A percentile compares a stretch with the other conserved stretches of the same genome.
phyloP scores from a whole-genome alignment of 805 yeast genomes.

The Wickerhamomyces xylosicus region DNA sequence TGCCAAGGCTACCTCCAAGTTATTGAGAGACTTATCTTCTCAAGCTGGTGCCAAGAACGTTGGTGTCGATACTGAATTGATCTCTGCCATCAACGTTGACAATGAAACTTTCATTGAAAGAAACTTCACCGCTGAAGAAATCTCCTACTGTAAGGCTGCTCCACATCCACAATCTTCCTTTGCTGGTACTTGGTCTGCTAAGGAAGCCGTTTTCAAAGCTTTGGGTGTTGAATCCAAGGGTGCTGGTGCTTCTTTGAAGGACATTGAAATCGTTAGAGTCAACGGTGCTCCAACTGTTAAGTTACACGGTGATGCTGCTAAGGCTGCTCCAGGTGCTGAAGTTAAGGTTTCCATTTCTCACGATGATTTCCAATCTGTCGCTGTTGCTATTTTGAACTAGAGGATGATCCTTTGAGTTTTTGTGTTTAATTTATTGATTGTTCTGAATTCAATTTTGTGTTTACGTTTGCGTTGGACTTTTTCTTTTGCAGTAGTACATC shows the following conservation, averaged over 20 bases:
- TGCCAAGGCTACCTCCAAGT: constrained; percentile 51
- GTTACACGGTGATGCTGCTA: constrained; percentile 66
- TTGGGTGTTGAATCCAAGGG: constrained; percentile 84
- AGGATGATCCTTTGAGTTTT: too few relatives aligned
- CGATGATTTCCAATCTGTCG: constrained; percentile 94
- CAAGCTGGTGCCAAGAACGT: constrained; percentile 45
- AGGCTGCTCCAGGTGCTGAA: constrained; percentile 58
- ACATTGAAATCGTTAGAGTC: constrained; percentile 73
- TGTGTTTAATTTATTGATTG: background rate
- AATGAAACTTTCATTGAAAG: constrained; percentile 87
- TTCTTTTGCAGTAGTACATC: too few relatives aligned
- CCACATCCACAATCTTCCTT: constrained; percentile 80
- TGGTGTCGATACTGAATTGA: constrained; percentile 95
- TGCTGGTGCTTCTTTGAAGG: constrained; percentile 88
- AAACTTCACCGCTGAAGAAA: constrained; percentile 80
- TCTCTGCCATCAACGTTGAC: constrained; percentile 70
- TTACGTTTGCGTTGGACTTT: too few relatives aligned
- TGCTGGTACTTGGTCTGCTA: constrained; percentile 99
- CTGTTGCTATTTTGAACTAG: constrained; percentile 64
- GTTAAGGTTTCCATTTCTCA: constrained; percentile 91
- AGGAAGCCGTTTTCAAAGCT: constrained; percentile 97
- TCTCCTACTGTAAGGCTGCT: constrained; percentile 63
- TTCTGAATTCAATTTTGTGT: too few relatives aligned
- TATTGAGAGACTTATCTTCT: constrained; percentile 47
- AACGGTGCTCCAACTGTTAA: constrained; percentile 69